Conservation (phyloP, 495 filamentous ascomycete genomes). For the Sabuloglossum arenarium region DNA sequence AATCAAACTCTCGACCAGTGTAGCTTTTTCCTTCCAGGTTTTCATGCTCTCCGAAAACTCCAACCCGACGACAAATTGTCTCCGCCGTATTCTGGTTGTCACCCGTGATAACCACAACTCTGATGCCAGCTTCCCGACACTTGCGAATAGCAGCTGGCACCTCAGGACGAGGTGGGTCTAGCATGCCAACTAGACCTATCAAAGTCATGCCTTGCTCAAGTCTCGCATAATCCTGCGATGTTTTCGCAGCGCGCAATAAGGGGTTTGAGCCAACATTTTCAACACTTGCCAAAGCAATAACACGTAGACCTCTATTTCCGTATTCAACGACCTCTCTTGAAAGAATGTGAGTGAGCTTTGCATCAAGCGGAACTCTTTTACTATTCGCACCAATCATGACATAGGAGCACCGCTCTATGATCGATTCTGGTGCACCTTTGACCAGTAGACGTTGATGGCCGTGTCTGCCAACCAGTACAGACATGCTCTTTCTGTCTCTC, state of each 20-base stretch:
- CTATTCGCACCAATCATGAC: constrained; percentile 55
- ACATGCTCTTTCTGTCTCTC: constrained; percentile 98
- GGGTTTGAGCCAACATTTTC: constrained; percentile 50
- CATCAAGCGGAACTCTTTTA: constrained; percentile 45
- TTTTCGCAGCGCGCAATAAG: constrained; percentile 51
- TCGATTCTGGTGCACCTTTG: constrained; percentile 88
- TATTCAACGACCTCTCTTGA: constrained; percentile 67
- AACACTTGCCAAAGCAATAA: constrained; percentile 76
- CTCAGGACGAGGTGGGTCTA: constrained; percentile 93
- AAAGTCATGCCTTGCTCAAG: constrained; percentile 89
- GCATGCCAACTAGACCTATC: constrained; percentile 85
- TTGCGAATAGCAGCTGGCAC: constrained; percentile 68
- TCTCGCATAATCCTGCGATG: constrained; percentile 60
- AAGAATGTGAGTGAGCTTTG: constrained; percentile 44
- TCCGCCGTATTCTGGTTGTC: constrained; percentile 97
- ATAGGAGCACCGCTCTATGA: constrained; percentile 77
- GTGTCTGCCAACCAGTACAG: constrained; percentile 58
- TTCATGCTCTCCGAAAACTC: constrained; percentile 69
- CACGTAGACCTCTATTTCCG: constrained; percentile 77
- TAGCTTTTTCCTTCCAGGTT: constrained; percentile 81
- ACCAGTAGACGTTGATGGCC: constrained; percentile 64
- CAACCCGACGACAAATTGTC: constrained; percentile 92
- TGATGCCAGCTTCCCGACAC: constrained; percentile 82
- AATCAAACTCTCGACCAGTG: constrained; percentile 87
- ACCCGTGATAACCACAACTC: constrained; percentile 94